Conservation (phyloP, 2,329 filamentous ascomycete genomes). For the Clarireedia homoeocarpa region DNA sequence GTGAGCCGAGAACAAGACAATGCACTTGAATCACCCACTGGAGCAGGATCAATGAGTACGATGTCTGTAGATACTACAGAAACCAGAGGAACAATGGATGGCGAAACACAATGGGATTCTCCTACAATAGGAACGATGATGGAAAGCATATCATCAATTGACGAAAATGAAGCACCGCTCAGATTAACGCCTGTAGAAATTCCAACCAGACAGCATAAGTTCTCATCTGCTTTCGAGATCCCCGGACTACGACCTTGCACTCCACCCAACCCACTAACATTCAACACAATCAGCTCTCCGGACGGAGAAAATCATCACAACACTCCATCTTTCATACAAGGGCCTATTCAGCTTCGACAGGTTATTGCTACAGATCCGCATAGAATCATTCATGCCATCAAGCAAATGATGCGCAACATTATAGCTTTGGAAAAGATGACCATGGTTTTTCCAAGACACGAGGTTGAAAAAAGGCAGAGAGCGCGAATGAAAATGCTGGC, state of each 20-base stretch:
- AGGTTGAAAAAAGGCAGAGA: neutral
- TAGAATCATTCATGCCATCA: slow-evolving; percentile 6
- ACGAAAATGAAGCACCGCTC: neutral
- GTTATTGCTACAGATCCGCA: neutral
- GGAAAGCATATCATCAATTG: neutral
- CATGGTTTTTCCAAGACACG: neutral
- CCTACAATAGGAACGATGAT: neutral
- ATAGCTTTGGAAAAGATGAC: neutral
- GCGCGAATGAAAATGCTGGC: neutral
- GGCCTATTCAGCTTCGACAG: neutral
- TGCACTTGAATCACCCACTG: neutral
- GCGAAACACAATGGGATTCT: neutral
- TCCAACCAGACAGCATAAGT: neutral
- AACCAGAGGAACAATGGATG: neutral
- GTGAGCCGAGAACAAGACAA: neutral
- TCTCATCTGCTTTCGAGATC: neutral
- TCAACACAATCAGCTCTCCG: neutral
- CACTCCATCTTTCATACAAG: slow-evolving; percentile 6
- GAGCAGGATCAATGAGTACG: slow-evolving; percentile 1
- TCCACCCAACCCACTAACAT: neutral
- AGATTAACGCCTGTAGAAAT: neutral
- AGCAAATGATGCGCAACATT: slow-evolving; percentile 6
- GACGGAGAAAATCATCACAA: slow-evolving; percentile 1
- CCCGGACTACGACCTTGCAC: neutral
- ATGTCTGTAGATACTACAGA: neutral